Evolutionary conservation across 2,329 filamentous ascomycete genomes (phyloP).

Genomic region (Colletotrichum lindemuthianum): DNA sequence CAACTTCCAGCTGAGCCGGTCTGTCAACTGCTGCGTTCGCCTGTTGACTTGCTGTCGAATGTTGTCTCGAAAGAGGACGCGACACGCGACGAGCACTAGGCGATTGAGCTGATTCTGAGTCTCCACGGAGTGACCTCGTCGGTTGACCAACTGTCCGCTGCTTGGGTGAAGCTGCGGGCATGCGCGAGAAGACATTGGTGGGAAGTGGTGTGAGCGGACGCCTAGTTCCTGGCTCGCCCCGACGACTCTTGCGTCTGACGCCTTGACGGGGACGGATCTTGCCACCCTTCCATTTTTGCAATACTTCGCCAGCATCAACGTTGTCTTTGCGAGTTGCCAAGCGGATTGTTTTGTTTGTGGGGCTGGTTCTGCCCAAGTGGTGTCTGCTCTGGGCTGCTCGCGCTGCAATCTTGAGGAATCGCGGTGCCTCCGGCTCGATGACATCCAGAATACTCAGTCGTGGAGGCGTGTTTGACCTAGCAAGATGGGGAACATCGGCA

Average conservation of each 20-base stretch:
- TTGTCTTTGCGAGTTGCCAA: slow-evolving; percentile 71
- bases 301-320: slow-evolving; percentile 62
- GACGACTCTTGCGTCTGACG: slow-evolving; percentile 5
- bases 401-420: slow-evolving; percentile 70
- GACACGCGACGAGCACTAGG: slow-evolving; percentile 1
- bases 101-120: slow-evolving; percentile 1
- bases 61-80: slow-evolving; percentile 35
- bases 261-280: slow-evolving; percentile 54
- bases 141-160: neutral
- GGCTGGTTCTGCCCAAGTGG: slow-evolving; percentile 65
- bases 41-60: slow-evolving; percentile 21
- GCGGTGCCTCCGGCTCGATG: slow-evolving; percentile 61
- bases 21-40: slow-evolving; percentile 39
- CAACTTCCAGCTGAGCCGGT: slow-evolving; percentile 67
- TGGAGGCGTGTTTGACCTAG: slow-evolving; percentile 48
- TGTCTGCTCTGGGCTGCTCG: slow-evolving; percentile 60
- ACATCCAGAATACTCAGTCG: slow-evolving; percentile 71
- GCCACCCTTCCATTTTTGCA: slow-evolving; percentile 67
- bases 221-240: neutral
- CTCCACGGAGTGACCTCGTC: neutral
- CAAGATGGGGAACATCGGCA: slow-evolving; percentile 8
- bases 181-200: slow-evolving; percentile 13
- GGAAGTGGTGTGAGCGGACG: slow-evolving; percentile 18
- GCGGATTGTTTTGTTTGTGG: slow-evolving; percentile 65
- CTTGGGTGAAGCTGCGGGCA: slow-evolving; percentile 7